Base-by-base conservation (phyloP, 768 basidiomycete species). In the Russula sp. region DNA sequence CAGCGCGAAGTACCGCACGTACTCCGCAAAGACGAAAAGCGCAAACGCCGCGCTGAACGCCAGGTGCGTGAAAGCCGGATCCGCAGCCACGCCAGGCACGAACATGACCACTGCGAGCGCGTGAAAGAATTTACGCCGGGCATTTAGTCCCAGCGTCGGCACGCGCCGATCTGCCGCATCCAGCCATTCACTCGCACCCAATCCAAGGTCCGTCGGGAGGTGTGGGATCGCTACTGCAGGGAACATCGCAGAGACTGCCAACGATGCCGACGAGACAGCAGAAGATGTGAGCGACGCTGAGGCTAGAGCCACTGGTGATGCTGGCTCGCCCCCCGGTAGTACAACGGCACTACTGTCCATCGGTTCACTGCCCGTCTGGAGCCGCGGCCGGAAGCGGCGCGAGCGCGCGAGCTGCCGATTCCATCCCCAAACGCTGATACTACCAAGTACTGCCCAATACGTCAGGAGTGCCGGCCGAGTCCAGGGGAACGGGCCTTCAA, bases 1-100 rank as follows among this genome's bases (percentile, higher is more conserved):
- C 52, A 99, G 83, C 41, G 97, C 97, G 74, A 98, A 99, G 74
- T 98, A 99, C 61, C 97, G 91, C 65, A 98, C 83, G 76, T 98
- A 98, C 76, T 99, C 97, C 60, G 91, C 86, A 72, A 99, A 98
- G 25, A 86, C 91, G 77, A 99, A 98, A 66, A 93, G 73, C 9
- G 97, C 87, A 73, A 99, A 98, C 2, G 96, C 96, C 20, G 85
- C 87, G 68, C 91, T 95, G 76, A 99, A 97, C 9, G 94, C 86
- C 47, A 98, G 76, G 72, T 98, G 95, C 36, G 91, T 87, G 75
- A 99, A 99, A 2, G 96, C 95, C 25, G 97, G 95, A 73, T 98
- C 97, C 71, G 92, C 73, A 1, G 86, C 90, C 61, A 98, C 84
- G 0, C 97, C 97, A 7, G 97, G 97, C 36, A 96, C 76, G 70